A percentile compares a stretch with the other conserved stretches of the same genome.
Evolutionary conservation across 495 filamentous ascomycete genomes (phyloP).

Genomic region (Talaromyces ruber): DNA sequence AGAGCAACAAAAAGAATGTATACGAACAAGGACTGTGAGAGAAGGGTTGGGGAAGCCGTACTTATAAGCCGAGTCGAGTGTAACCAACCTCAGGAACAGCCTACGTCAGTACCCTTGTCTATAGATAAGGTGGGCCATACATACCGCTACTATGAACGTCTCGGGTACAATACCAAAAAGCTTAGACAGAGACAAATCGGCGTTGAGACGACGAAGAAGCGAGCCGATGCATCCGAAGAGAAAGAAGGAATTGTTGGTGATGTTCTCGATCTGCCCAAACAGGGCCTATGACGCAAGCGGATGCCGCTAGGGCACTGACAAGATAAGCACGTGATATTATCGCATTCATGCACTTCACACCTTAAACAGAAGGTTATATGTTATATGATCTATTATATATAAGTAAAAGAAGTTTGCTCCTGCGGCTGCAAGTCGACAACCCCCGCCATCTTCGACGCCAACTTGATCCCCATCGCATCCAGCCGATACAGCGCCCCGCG

Average conservation of each 20-base stretch:
- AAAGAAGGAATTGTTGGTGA: not conserved
- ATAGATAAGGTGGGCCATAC: not conserved
- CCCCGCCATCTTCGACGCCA: constrained; percentile 27
- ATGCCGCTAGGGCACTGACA: not conserved
- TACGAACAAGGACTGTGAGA: not conserved
- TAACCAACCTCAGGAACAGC: not conserved
- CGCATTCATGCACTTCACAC: too few species aligned
- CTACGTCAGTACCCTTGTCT: not conserved
- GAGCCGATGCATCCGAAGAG: not conserved
- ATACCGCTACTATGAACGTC: too few species aligned
- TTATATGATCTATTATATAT: not conserved
- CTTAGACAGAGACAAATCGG: not conserved
- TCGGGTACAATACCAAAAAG: not conserved
- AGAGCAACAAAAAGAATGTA: not conserved
- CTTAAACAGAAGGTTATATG: too few species aligned
- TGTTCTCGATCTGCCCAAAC: not conserved
- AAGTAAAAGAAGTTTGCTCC: not conserved
- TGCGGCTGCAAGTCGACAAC: not conserved
- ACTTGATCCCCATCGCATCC: constrained; percentile 30
- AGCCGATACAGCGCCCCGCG: constrained; percentile 18
- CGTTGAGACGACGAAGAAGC: not conserved
- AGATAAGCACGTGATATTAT: not conserved
- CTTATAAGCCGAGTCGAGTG: not conserved
- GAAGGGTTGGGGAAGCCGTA: not conserved
- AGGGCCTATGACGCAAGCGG: not conserved